phyloP scores from a whole-genome alignment of 805 yeast genomes.

The Myxozyma mucilagina region DNA sequence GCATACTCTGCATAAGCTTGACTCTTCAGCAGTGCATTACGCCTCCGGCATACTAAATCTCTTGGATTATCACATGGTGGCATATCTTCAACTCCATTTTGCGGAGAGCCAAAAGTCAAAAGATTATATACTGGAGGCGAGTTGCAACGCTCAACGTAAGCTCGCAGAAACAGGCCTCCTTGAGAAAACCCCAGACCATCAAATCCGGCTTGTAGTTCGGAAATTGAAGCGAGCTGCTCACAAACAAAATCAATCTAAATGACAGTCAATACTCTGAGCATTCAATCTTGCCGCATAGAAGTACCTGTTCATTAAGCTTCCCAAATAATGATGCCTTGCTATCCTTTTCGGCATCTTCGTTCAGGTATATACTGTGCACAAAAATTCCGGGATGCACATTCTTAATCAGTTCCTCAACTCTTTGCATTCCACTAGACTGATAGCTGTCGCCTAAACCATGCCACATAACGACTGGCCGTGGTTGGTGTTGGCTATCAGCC shows the following conservation, averaged over 20 bases:
- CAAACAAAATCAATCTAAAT: conserved; percentile 52
- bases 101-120: conserved; percentile 80
- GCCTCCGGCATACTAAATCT: conserved; percentile 60
- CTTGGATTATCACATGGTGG: conserved; percentile 49
- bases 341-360: conserved; percentile 53
- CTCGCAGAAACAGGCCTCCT: conserved; percentile 79
- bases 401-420: conserved; percentile 48
- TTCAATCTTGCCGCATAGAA: background rate
- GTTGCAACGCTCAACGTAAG: conserved; percentile 61
- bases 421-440: conserved; percentile 58
- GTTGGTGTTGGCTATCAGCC: background rate
- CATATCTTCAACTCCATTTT: conserved; percentile 63
- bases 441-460: conserved; percentile 82
- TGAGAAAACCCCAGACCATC: conserved; percentile 80
- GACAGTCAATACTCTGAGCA: background rate
- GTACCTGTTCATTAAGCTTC: conserved; percentile 52
- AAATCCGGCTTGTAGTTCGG: conserved; percentile 56
- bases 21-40: conserved; percentile 55
- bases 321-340: conserved; percentile 60
- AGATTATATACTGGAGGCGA: conserved; percentile 49
- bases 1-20: conserved; percentile 62
- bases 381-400: conserved; percentile 51
- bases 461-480: conserved; percentile 68
- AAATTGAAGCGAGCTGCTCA: conserved; percentile 48
- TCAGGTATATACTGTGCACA: conserved; percentile 56